Base-by-base conservation (phyloP, 2,329 filamentous ascomycete species). In the Sporothrix phasma region DNA sequence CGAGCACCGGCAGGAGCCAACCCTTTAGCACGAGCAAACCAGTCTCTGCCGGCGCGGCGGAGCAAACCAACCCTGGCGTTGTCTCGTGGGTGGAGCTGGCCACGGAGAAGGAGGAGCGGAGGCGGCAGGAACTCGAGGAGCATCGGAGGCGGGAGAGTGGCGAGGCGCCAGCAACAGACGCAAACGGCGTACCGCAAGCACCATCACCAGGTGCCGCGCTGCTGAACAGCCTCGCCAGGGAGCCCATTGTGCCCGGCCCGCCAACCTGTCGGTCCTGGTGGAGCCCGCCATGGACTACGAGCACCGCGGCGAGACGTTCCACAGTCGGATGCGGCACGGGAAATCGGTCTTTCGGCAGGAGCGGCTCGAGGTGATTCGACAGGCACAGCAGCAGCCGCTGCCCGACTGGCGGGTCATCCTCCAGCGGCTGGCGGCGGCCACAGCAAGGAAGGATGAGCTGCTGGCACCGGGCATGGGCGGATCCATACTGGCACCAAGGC, bases 401-500 rank as follows among this genome's bases (percentile, higher is more conserved):
- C 71, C 74, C 1, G 71, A 76, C 65, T 82, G 79, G 79, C 73
- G 72, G 15, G 67, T 70, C 5, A 74, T 76, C 11, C 73, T 81
- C 46, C 66, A 70, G 8, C 66, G 74, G 3, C 72, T 82, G 65
- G 73, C 72, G 66, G 69, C 69, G 15, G 73, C 70, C 67, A 80
- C 77, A 15, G 70, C 70, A n/a, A 29, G 61, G 56, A 41, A 47
- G 19, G 37, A 17, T 22, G 24, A 53, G 24, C 22, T 60, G 5
- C 13, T 56, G 34, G 34, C 39, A 19, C n/a, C 34, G 10, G 51
- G 34, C 5, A 19, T 7, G 6, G 34, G 34, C 19, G 34, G 51
- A 4, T 7, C 31, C 3, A 5, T 56, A 2, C 19, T 56, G 51
- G 34, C 34, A 39, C 51, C 51, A 56, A 31, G 51, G 19, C n/a